Percentiles rank a stretch among this genome's conserved stretches.
These are phyloP conservation scores for Harringtonia aguacate DNA, from an alignment of 2,329 filamentous ascomycete genomes.

Conservation along the genomic window DNA sequence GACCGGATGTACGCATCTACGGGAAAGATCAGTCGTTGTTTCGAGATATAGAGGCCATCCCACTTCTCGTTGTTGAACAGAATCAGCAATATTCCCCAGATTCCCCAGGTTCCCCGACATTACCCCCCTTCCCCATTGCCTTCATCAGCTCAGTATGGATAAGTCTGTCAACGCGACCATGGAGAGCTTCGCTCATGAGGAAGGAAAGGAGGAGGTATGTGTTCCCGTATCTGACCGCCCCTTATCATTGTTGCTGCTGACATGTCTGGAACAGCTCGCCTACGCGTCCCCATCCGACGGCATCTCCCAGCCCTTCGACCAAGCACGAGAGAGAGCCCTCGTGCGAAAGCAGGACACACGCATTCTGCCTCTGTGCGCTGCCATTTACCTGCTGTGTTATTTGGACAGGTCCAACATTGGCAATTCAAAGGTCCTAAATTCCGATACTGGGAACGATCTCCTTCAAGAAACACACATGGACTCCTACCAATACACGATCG, in stretches of 20 bases:
- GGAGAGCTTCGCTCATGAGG: background rate
- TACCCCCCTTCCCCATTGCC: no score
- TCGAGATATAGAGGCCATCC: no score
- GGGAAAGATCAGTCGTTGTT: no score
- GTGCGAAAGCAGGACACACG: constrained; percentile 50
- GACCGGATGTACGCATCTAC: no score
- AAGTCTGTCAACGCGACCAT: background rate
- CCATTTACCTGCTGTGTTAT: constrained; percentile 57
- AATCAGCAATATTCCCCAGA: no score
- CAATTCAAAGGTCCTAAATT: constrained; percentile 57
- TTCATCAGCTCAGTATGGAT: background rate
- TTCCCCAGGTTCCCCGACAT: no score
- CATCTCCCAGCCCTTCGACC: background rate
- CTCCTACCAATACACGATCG: constrained; percentile 46
- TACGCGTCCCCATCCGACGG: background rate
- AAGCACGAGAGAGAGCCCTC: constrained; percentile 24
- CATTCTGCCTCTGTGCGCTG: constrained; percentile 52
- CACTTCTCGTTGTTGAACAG: no score
- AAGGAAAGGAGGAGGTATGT: background rate
- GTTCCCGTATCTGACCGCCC: background rate
- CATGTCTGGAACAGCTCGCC: background rate
- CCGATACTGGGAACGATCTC: constrained; percentile 48
- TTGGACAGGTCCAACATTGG: constrained; percentile 60
- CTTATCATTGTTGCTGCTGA: no score
- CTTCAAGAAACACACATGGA: constrained; percentile 51